phyloP scores from a whole-genome alignment of 805 yeast species.

The Nakazawaea populi region DNA sequence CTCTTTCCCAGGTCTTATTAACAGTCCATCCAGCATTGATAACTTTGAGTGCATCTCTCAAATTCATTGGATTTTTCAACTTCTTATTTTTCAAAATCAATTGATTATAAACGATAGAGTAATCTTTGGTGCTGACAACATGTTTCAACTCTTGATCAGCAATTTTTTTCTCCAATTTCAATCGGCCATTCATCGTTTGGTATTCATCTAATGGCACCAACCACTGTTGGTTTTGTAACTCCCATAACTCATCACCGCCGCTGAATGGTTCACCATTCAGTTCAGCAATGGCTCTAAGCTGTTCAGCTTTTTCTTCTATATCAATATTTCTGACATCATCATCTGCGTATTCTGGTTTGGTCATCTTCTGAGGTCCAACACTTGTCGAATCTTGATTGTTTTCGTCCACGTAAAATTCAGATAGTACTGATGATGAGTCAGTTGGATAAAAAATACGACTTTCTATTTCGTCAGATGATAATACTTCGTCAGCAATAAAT shows the following conservation, averaged over 20 bases:
- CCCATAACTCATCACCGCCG: conserved; percentile 65
- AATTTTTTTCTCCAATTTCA: conserved; percentile 16
- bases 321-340: conserved; percentile 9
- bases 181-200: conserved; percentile 18
- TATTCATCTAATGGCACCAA: conserved; percentile 30
- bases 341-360: neutral
- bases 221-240: conserved; percentile 66
- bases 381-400: conserved; percentile 15
- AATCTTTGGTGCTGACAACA: conserved; percentile 39
- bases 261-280: conserved; percentile 31
- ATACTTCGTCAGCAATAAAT: conserved; percentile 41
- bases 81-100: conserved; percentile 66
- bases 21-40: conserved; percentile 84
- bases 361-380: conserved; percentile 13
- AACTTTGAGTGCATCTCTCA: conserved; percentile 64
- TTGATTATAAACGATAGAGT: conserved; percentile 57
- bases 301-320: conserved; percentile 26
- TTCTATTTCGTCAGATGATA: conserved; percentile 42
- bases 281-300: conserved; percentile 17
- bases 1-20: conserved; percentile 66
- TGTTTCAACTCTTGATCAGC: conserved; percentile 21
- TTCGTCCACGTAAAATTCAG: conserved; percentile 21
- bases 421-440: conserved; percentile 24
- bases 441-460: conserved; percentile 43
- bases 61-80: conserved; percentile 64